phyloP scores from a whole-genome alignment of 371 early-diverging fungal species.

The Mucor plumbeus region DNA sequence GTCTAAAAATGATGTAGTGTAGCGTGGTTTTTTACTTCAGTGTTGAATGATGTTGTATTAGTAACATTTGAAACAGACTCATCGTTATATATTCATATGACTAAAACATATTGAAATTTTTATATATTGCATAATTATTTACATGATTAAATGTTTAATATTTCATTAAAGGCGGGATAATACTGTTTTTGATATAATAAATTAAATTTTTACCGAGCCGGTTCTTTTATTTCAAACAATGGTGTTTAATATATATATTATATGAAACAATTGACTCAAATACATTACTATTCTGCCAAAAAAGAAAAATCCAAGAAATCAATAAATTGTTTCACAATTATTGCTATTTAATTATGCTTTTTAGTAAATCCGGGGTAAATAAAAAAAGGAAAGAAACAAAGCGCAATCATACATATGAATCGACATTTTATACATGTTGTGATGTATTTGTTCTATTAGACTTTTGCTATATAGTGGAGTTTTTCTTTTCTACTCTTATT shows the following conservation, averaged over 20 bases:
- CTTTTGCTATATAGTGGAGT: no score
- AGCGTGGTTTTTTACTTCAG: background rate
- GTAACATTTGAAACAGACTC: background rate
- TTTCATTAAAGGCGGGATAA: no score
- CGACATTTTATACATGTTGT: no score
- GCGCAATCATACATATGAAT: no score
- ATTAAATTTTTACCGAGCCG: background rate
- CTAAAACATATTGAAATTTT: no score
- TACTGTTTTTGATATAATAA: background rate
- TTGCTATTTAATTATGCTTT: no score
- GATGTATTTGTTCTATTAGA: no score
- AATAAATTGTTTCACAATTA: background rate
- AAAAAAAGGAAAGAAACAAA: no score
- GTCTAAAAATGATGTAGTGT: background rate
- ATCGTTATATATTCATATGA: background rate
- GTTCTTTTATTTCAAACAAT: background rate
- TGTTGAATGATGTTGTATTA: background rate
- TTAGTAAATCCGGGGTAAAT: background rate
- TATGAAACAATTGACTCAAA: background rate
- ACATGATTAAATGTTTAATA: no score
- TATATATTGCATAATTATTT: no score
- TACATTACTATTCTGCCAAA: background rate
- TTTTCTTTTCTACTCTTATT: no score
- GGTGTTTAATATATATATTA: background rate
- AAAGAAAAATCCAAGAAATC: background rate